phyloP scores from a whole-genome alignment of 768 basidiomycete species.

The Phallus indusiatus region DNA sequence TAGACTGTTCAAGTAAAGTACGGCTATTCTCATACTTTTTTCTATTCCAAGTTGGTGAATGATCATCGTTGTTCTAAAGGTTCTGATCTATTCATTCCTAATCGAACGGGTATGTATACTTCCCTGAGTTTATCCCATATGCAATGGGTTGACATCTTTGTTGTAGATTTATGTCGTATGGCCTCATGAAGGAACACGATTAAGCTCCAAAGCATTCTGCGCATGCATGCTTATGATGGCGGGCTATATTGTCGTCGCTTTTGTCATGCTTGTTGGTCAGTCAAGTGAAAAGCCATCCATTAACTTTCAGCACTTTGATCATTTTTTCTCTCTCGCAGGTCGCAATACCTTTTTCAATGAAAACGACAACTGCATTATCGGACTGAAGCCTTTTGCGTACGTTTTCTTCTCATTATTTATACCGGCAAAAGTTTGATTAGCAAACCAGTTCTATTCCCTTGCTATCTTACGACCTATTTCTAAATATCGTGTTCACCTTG shows the following conservation, averaged over 20 bases:
- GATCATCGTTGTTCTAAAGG: background rate
- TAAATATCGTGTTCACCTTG: conserved; percentile 13
- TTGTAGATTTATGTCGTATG: conserved; percentile 8
- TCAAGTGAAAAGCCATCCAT: background rate
- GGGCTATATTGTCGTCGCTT: background rate
- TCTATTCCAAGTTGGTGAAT: no score
- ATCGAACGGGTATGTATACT: conserved; percentile 1
- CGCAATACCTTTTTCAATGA: conserved; percentile 16
- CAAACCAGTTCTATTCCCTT: conserved; percentile 30
- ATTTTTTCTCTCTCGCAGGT: background rate
- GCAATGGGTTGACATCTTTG: background rate
- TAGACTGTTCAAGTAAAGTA: conserved; percentile 8
- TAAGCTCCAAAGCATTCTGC: conserved; percentile 9
- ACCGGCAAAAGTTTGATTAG: background rate
- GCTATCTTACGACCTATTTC: conserved; percentile 39
- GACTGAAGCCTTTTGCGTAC: conserved; percentile 31
- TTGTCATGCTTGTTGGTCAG: conserved; percentile 5
- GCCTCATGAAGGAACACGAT: conserved; percentile 6
- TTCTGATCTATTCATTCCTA: conserved; percentile 7
- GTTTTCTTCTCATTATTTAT: conserved; percentile 2
- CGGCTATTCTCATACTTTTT: no score
- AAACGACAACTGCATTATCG: conserved; percentile 38
- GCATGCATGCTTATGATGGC: conserved; percentile 2
- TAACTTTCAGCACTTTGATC: background rate
- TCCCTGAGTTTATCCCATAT: background rate